Conservation (phyloP, 1,139 yeast species). For the Saccharomyces hybrid region DNA sequence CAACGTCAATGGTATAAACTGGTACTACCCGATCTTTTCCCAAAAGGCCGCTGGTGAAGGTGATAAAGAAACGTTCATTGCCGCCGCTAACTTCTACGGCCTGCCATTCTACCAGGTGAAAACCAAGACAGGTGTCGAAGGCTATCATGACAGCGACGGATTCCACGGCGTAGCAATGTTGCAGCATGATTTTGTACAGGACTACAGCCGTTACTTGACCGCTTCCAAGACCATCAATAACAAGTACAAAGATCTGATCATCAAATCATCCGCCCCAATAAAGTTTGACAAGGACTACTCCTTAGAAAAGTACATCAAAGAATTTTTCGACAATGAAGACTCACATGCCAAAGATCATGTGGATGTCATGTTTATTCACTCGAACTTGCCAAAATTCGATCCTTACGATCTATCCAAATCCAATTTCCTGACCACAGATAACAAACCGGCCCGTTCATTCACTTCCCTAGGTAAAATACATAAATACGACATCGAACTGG, state of each 20-base stretch:
- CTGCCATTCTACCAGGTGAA: slow-evolving; percentile 62
- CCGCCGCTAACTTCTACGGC: slow-evolving; percentile 61
- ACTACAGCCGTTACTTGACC: slow-evolving; percentile 17
- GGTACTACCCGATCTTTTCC: slow-evolving; percentile 74
- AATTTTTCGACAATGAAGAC: slow-evolving; percentile 15
- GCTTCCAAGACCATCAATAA: slow-evolving; percentile 16
- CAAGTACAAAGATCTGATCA: slow-evolving; percentile 8
- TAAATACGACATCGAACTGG: slow-evolving; percentile 29
- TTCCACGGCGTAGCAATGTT: slow-evolving; percentile 30
- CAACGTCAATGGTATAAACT: slow-evolving; percentile 69
- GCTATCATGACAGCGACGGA: slow-evolving; percentile 20
- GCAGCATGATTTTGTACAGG: slow-evolving; percentile 29
- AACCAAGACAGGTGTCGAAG: slow-evolving; percentile 30
- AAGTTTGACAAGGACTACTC: slow-evolving; percentile 19
- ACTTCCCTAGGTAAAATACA: slow-evolving; percentile 19
- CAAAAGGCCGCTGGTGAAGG: slow-evolving; percentile 89
- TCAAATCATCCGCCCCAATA: slow-evolving; percentile 3
- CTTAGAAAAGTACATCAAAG: slow-evolving; percentile 16
- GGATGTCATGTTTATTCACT: slow-evolving; percentile 30
- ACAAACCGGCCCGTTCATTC: slow-evolving; percentile 26
- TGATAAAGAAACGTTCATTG: slow-evolving; percentile 81
- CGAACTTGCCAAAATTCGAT: slow-evolving; percentile 29
- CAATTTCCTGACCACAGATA: slow-evolving; percentile 23
- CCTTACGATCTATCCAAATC: slow-evolving; percentile 21
- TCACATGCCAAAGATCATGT: slow-evolving; percentile 12